Base-by-base conservation (phyloP, 441 rosid genomes). In the Sinapis alba region DNA sequence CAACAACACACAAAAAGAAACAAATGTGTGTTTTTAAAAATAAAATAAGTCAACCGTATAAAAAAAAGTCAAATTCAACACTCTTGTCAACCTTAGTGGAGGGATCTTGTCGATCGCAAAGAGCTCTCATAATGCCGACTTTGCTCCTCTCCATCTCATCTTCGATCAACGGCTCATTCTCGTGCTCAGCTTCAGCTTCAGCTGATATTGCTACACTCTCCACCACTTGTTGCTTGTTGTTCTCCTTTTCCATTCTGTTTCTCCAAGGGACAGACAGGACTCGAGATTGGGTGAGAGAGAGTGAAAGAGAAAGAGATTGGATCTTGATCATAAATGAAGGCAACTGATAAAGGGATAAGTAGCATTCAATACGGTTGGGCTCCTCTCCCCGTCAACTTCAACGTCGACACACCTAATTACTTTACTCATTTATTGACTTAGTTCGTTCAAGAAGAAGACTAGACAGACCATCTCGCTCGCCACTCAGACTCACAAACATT, bases 121-220 rank as follows among this genome's bases (percentile, higher is more conserved):
- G 76, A 60, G 97, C 90, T 82, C 98, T 86, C 92, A 91, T 85
- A 62, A 88, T 86, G 23, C 86, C 86, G 6, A 90, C 79, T 85
- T 91, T 91, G 81, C 81, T 86, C 51, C 85, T 83, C 82, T 90
- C 97, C 20, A 82, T 76, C 83, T 89, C 97, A 66, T 80, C 84
- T 77, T 58, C 75, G 62, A 84, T 76, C 64, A 69, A 69, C 4
- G 77, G 75, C 1, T 7, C 79, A 6, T 66, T 75, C 30, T 64
- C 69, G 0, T 69, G 30, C 24, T 60, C 72, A 41, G 53, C 53
- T 23, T 51, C 50, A 1, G 47, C 47, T 41, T 8, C 65, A 65
- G 68, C 51, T 20, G 65, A 80, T 16, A 18, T 13, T 45, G 60
- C 59, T 45, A 43, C 69, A 65, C 36, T n/a, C 54, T 41, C 71